phyloP scores from a whole-genome alignment of 202 grass and related monocot species.

The Eragrostis tef region DNA sequence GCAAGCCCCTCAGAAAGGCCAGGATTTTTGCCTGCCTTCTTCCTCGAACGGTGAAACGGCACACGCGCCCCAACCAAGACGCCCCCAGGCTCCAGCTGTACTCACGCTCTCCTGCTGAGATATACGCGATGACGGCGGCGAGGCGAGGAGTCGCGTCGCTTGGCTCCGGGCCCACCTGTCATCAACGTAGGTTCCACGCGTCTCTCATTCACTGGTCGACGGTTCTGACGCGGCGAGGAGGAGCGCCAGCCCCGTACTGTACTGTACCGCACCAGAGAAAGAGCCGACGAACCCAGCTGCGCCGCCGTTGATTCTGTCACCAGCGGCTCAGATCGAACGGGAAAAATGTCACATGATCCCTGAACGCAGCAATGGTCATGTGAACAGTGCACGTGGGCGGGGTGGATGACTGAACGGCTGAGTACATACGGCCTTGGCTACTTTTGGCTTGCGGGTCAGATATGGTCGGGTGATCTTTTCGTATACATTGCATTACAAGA shows the following conservation, averaged over 20 bases:
- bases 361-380: neutral
- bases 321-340: neutral
- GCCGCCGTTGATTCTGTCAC: neutral
- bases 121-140: neutral
- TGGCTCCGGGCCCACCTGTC: neutral
- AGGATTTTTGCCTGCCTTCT: neutral
- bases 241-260: neutral
- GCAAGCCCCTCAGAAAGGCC: conserved; percentile 15
- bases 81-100: conserved; percentile 16
- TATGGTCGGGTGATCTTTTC: neutral
- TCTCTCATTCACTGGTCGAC: too few relatives aligned
- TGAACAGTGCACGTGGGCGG: neutral
- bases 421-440: neutral
- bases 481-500: neutral
- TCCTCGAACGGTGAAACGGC: conserved; percentile 32
- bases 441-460: neutral
- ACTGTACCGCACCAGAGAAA: neutral
- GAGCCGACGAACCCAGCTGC: neutral
- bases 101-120: neutral
- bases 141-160: neutral
- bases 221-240: neutral
- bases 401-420: neutral
- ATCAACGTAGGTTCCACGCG: neutral
- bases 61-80: conserved; percentile 37
- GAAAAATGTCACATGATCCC: neutral